Base-by-base conservation (phyloP, 768 basidiomycete species). In the Inosperma sp. region DNA sequence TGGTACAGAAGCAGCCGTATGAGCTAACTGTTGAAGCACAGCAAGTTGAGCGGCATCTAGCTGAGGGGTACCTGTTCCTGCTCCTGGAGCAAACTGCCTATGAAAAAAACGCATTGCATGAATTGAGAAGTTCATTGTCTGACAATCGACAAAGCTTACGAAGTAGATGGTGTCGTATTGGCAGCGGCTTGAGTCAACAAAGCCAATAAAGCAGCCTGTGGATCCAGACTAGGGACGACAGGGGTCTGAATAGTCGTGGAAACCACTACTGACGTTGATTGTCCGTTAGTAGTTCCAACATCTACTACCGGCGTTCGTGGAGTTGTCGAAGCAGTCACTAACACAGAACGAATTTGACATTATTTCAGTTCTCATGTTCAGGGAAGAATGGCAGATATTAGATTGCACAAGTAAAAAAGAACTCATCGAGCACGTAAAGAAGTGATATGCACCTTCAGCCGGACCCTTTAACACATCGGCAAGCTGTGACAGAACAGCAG, bases 371-470 rank as follows among this genome's bases (percentile, higher is more conserved):
- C 77, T 83, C 67, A 74, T 72, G 65, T 68, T 67, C 63, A 68
- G 29, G 41, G 43, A 53, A 68, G 67, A 59, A 66, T 67, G 66
- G 68, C 74, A 74, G 77, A 65, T 66, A 72, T 68, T 69, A 72
- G 70, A 79, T 86, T 88, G 80, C 80, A 80, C 73, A 72, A 48
- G 72, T 68, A 68, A 70, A 70, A 73, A 73, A 69, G 75, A 87
- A 89, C 87, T 89, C 85, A 86, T 84, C 87, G 83, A 83, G 83
- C 77, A 82, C 72, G 39, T 50, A 54, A 66, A 69, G 71, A 72
- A 72, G 69, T 71, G 76, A 83, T 89, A 91, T 80, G 87, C 88
- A 93, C 89, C 90, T 91, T 91, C 83, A 75, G 76, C 78, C 64
- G 78, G 73, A 68, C 75, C 80, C 70, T 80, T 80, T 69, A 89